Conservation (phyloP, 2,329 filamentous ascomycete genomes). For the Passalora sequoiae region DNA sequence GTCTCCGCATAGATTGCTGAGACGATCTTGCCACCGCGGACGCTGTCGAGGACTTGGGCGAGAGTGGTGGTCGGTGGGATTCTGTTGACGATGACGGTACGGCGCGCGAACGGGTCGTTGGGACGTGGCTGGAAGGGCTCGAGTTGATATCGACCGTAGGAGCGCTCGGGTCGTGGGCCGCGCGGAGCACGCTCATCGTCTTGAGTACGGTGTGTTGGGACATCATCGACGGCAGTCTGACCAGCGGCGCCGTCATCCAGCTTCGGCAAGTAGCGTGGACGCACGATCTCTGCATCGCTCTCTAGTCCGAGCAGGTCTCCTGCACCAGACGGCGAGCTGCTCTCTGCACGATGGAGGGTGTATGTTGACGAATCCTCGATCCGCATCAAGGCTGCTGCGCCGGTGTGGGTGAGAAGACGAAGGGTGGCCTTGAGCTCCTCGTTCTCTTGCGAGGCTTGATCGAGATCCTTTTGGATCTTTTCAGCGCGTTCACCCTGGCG, state of each 20-base stretch:
- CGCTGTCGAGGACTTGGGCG: conserved; percentile 20
- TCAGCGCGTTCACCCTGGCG: neutral
- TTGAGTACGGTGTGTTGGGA: no score
- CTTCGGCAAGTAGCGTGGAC: no score
- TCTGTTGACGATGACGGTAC: conserved; percentile 23
- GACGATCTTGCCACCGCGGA: conserved; percentile 21
- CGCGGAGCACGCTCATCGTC: neutral
- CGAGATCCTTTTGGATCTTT: conserved; percentile 8
- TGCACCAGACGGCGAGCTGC: no score
- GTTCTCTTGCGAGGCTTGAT: conserved; percentile 9
- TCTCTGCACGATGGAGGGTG: no score
- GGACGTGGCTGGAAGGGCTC: conserved; percentile 11
- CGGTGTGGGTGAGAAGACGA: no score
- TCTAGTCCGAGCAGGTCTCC: no score
- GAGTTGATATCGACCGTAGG: no score
- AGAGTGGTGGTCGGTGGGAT: conserved; percentile 20
- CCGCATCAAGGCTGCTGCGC: no score
- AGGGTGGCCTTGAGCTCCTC: neutral
- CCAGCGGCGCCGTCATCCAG: no score
- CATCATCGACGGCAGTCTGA: no score
- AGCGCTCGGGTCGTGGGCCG: conserved; percentile 1
- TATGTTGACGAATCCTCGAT: no score
- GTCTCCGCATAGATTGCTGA: conserved; percentile 18
- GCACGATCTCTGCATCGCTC: no score
- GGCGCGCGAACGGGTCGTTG: conserved; percentile 8